Evolutionary conservation across 306 rosid species (phyloP), one percentile per base, ranked within the genome.

Genomic region (Fragaria vesca): DNA sequence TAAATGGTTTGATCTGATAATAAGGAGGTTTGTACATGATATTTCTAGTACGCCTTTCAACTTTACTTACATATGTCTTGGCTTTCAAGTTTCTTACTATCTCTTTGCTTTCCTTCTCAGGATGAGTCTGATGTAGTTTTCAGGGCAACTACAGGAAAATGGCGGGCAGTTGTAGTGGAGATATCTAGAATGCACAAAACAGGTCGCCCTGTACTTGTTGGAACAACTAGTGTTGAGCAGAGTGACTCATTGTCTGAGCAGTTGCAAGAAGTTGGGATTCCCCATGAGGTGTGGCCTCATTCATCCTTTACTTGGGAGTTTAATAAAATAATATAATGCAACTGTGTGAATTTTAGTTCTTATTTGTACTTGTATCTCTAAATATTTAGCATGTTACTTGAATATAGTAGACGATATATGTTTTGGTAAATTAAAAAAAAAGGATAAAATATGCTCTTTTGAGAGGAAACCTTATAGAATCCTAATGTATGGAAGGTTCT

Each of bases 211-310:
- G 97, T 95, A 81, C 98, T 95, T 86, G 98, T 95, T 72, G 97
- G 98, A 83, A 95, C 98, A 46, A 95, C 98, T 57, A 95, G 98
- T 79, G 97, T 95, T 77, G 98, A 95, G 81, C 97, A 92, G 85
- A 95, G 98, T 71, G 98, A 95, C 87, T 83, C 97, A 57, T 87
- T 95, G 79, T 86, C 98, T 7, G 87, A 88, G 79, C 92, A 88
- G 80, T 87, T 95, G 87, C 87, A 86, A 84, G 98, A 93, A 88
- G 92, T 86, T 78, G 96, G 92, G 75, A 89, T 95, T 78, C 91
- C 88, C 1, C 98, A 95, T 62, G 95, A 95, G 97, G 98, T 95
- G 78, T 75, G 81, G 46, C 79, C 72, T 67, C 62, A 52, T 69
- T 79, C 30, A 45, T 82, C 61, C 34, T 20, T 38, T 38, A 38